Conservation (phyloP, 2,329 filamentous ascomycete genomes). For the Blastomyces parvus region DNA sequence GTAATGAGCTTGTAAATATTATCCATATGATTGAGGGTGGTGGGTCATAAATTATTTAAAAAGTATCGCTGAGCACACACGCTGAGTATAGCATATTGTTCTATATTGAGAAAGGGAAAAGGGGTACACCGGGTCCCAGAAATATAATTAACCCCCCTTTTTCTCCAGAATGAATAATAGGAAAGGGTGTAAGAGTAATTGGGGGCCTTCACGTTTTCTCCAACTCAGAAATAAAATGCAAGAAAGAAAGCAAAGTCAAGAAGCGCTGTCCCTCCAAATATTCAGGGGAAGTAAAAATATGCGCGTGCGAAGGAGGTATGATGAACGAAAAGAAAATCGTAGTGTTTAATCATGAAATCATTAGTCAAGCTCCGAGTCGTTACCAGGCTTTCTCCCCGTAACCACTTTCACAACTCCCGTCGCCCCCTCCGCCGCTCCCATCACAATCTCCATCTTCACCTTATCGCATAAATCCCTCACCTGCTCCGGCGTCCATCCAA, state of each 20-base stretch:
- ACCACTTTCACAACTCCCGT: slow-evolving; percentile 23
- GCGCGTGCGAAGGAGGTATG: not conserved
- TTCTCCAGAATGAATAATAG: not conserved
- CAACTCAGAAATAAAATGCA: not conserved
- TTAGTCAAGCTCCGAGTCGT: not conserved
- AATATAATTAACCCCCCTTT: not conserved
- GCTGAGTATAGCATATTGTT: not conserved
- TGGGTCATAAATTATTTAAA: not conserved
- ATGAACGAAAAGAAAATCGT: not conserved
- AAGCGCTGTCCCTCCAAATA: not conserved
- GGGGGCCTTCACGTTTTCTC: not conserved
- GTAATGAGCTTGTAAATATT: not conserved
- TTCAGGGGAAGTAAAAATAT: not conserved
- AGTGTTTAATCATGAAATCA: slow-evolving; percentile 4
- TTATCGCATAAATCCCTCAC: slow-evolving; percentile 31
- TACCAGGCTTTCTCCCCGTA: slow-evolving; percentile 24
- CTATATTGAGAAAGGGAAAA: not conserved
- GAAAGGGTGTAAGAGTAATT: too few species aligned
- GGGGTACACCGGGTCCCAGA: not conserved
- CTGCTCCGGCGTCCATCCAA: slow-evolving; percentile 26
- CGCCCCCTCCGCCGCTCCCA: slow-evolving; percentile 19
- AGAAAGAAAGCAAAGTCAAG: not conserved
- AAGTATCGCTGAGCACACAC: not conserved
- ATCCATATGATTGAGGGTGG: not conserved
- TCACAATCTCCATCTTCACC: slow-evolving; percentile 30